Evolutionary conservation across 306 rosid genomes (phyloP), one percentile per base, ranked within the genome.

Genomic region (Corylus avellana): DNA sequence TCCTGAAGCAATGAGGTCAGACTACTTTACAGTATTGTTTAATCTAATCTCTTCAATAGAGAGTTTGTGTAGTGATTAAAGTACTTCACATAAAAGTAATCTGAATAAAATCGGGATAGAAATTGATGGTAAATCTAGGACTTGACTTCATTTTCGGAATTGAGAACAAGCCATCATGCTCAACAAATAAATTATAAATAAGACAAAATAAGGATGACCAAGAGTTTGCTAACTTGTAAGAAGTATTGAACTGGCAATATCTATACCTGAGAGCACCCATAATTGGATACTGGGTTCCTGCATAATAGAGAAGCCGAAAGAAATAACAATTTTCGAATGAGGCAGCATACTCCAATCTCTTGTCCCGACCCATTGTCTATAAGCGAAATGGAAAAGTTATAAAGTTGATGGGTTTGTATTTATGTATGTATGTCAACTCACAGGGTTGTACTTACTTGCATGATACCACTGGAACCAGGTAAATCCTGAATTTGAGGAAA

Each of bases 281-380:
- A 54, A 92, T 92, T 78, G 98, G 98, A 86, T 91, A 94, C 75
- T 94, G 98, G 17, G 97, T 92, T 84, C 96, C 98, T 47, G 96
- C 96, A 81, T 87, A 91, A 86, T 93, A 93, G 66, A 95, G 99
- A 89, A 95, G 98, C 89, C 94, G 94, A 73, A 93, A 90, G 84
- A 91, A 51, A 84, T 95, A 95, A 84, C 97, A 91, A 81, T 80
- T 89, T 78, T 91, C 90, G 61, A 95, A 95, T 46, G 97, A 90
- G 72, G 98, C 95, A 50, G 97, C 98, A 82, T 91, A 95, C 91
- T 88, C 84, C 85, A 95, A 85, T 74, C 96, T 90, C 87, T 89
- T 77, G 76, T 92, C 98, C 17, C 98, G 92, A 25, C 98, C 98
- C 93, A 92, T 92, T 76, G 98, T 92, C 98, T 95, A 74, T 18